Percentiles rank a stretch among this genome's conserved stretches.
Evolutionary conservation across 2,329 filamentous ascomycete genomes (phyloP).

Genomic region (Microsporum audouinii): DNA sequence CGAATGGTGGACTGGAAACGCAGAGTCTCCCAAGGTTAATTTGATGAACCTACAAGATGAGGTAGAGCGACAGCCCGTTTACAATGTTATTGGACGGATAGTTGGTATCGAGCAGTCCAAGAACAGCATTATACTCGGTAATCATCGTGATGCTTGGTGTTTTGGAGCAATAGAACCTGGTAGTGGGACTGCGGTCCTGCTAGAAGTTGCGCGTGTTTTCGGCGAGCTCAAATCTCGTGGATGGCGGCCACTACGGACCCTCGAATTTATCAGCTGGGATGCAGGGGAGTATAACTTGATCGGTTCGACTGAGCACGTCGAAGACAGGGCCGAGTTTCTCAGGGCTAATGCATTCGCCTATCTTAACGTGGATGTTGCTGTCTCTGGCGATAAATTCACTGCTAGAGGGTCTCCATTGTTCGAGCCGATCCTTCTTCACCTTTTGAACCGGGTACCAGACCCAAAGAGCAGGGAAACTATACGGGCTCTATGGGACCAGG

Average conservation of each 20-base stretch:
- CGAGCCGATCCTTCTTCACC: slow-evolving; percentile 56
- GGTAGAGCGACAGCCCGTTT: slow-evolving; percentile 68
- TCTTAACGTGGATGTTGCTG: slow-evolving; percentile 77
- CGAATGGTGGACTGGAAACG: slow-evolving; percentile 77
- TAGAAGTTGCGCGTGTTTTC: slow-evolving; percentile 78
- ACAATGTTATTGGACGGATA: slow-evolving; percentile 81
- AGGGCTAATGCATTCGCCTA: slow-evolving; percentile 71
- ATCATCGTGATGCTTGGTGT: slow-evolving; percentile 86
- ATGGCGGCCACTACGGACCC: slow-evolving; percentile 86
- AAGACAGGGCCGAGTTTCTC: slow-evolving; percentile 64
- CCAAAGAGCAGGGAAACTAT: slow-evolving; percentile 61
- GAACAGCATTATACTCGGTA: slow-evolving; percentile 81
- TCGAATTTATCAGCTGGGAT: slow-evolving; percentile 96
- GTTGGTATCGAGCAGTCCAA: slow-evolving; percentile 69
- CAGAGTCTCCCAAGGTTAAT: slow-evolving; percentile 62
- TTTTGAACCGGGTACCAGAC: slow-evolving; percentile 63
- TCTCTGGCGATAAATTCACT: slow-evolving; percentile 62
- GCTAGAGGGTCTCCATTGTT: slow-evolving; percentile 75
- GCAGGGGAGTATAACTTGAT: slow-evolving; percentile 85
- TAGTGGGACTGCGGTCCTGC: slow-evolving; percentile 78
- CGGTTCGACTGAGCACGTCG: slow-evolving; percentile 89
- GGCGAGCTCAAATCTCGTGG: slow-evolving; percentile 63
- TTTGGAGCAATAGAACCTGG: slow-evolving; percentile 79
- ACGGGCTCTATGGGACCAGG: slow-evolving; percentile 61
- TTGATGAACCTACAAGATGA: slow-evolving; percentile 83